Conservation (phyloP, 345 rosid species). For the Syzygium aqueum region DNA sequence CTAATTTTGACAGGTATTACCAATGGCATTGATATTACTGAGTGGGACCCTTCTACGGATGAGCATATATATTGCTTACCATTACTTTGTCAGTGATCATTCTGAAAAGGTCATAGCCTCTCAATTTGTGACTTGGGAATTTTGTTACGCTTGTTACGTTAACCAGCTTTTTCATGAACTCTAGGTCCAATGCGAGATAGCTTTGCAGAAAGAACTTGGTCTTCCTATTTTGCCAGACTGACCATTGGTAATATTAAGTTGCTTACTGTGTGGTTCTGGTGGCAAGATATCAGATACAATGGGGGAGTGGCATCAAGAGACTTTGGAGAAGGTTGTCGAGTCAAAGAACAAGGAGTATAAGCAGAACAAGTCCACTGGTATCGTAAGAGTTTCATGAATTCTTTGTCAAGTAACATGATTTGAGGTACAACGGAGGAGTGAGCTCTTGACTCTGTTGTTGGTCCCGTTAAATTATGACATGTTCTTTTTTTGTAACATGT, state of each 20-base stretch:
- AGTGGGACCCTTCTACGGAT: slow-evolving; percentile 84
- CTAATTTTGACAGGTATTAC: slow-evolving; percentile 47
- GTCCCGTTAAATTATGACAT: too few relatives aligned
- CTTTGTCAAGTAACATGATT: too few relatives aligned
- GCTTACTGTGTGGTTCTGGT: neutral
- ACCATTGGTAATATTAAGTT: slow-evolving; percentile 52
- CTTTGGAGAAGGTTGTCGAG: too few relatives aligned
- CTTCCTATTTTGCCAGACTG: slow-evolving; percentile 80
- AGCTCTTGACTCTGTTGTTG: too few relatives aligned
- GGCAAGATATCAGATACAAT: neutral
- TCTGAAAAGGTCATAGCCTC: slow-evolving; percentile 51
- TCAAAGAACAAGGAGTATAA: too few relatives aligned
- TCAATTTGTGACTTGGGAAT: slow-evolving; percentile 1
- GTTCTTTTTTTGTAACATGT: too few relatives aligned
- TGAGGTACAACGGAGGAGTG: too few relatives aligned
- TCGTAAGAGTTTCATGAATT: too few relatives aligned
- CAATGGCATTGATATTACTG: slow-evolving; percentile 71
- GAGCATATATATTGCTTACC: slow-evolving; percentile 50
- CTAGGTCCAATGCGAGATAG: slow-evolving; percentile 73
- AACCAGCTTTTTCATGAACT: slow-evolving; percentile 10
- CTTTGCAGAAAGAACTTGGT: slow-evolving; percentile 82
- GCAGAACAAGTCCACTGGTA: too few relatives aligned
- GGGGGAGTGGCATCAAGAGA: too few relatives aligned
- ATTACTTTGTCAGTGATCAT: slow-evolving; percentile 57
- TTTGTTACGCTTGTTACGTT: neutral